Evolutionary conservation across 2,329 filamentous ascomycete species (phyloP).

Genomic region (Xylariomycetidae sp.): DNA sequence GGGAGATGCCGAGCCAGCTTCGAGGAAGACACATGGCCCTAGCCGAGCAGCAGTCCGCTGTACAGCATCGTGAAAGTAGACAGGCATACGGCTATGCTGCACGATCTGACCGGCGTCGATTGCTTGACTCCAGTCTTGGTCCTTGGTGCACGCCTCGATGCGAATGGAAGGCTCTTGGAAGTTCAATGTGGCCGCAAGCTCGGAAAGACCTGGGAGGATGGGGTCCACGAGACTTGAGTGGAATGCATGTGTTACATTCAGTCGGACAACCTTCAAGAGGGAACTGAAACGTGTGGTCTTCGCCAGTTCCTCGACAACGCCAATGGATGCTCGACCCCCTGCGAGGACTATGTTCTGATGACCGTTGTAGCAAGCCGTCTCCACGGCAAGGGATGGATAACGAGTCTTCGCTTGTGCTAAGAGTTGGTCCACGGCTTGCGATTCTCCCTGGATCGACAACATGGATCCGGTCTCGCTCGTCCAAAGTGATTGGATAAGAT

Average conservation of each 20-base stretch:
- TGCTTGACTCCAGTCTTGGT: background rate
- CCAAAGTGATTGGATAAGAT: conserved; percentile 25
- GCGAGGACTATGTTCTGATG: conserved; percentile 15
- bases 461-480: background rate
- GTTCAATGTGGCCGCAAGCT: background rate
- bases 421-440: background rate
- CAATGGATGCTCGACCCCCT: conserved; percentile 6
- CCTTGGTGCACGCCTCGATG: conserved; percentile 1
- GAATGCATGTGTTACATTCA: background rate
- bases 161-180: background rate
- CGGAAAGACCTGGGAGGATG: background rate
- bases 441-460: conserved; percentile 1
- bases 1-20: conserved; percentile 25
- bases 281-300: too few species aligned
- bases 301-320: conserved; percentile 6
- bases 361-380: conserved; percentile 19
- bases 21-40: conserved; percentile 23
- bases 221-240: background rate
- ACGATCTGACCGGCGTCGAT: conserved; percentile 2
- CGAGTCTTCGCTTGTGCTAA: background rate
- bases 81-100: conserved; percentile 21
- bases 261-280: background rate
- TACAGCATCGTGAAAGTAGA: conserved; percentile 23
- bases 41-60: conserved; percentile 16
- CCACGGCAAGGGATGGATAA: conserved; percentile 11